Percentiles rank a stretch among this genome's conserved stretches.
Conservation (phyloP, 768 basidiomycete genomes). For the Filobasidium wieringae region DNA sequence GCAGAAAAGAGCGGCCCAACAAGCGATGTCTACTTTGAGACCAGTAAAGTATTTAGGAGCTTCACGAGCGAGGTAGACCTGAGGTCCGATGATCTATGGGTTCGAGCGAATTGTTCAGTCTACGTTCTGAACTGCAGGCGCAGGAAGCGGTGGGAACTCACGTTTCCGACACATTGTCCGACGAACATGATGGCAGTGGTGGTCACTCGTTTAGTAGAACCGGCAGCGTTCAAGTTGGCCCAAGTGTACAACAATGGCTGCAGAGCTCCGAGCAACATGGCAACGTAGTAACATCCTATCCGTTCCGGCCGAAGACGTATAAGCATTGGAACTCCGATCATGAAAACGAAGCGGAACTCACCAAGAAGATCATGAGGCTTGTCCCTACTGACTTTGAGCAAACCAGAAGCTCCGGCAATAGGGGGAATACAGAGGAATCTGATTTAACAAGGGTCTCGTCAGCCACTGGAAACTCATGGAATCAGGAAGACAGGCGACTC, state of each 20-base stretch:
- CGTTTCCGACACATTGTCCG: slow-evolving; percentile 25
- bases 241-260: slow-evolving; percentile 19
- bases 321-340: too few species aligned
- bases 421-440: slow-evolving; percentile 12
- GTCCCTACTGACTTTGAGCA: slow-evolving; percentile 24
- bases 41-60: slow-evolving; percentile 30
- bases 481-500: not conserved
- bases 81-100: slow-evolving; percentile 27
- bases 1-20: slow-evolving; percentile 25
- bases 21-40: slow-evolving; percentile 33
- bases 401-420: slow-evolving; percentile 29
- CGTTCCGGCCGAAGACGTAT: too few species aligned
- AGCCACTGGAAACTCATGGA: not conserved
- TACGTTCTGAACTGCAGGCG: not conserved
- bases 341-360: too few species aligned
- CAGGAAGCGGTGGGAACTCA: slow-evolving; percentile 1
- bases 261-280: slow-evolving; percentile 21
- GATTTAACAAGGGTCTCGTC: not conserved
- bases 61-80: slow-evolving; percentile 29
- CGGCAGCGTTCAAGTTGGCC: slow-evolving; percentile 27
- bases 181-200: slow-evolving; percentile 26
- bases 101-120: not conserved
- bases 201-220: slow-evolving; percentile 23
- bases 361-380: slow-evolving; percentile 17
- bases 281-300: slow-evolving; percentile 16